A percentile compares a stretch with the other conserved stretches of the same genome.
These are phyloP conservation scores for Biscutella auriculata DNA, from an alignment of 441 rosid genomes.

Conservation along the genomic window DNA sequence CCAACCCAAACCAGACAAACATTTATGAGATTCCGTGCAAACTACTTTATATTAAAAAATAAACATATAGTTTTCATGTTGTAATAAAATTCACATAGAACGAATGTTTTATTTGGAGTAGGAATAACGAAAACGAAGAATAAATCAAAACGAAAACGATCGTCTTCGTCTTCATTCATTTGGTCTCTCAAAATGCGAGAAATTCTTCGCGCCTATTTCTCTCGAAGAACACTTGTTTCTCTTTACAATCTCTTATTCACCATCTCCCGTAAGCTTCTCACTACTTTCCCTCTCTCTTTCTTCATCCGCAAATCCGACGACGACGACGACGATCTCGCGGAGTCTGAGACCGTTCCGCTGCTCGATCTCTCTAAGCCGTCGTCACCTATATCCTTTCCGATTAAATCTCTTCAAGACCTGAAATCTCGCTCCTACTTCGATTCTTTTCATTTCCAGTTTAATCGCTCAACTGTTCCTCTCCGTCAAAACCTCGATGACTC, in stretches of 20 bases:
- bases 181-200: slow-evolving; percentile 17
- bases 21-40: too few species aligned
- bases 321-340: not conserved
- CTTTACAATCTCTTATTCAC: slow-evolving; percentile 24
- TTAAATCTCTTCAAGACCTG: slow-evolving; percentile 57
- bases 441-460: slow-evolving; percentile 75
- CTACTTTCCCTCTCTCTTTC: slow-evolving; percentile 4
- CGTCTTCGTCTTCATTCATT: slow-evolving; percentile 6
- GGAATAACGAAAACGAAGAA: not conserved
- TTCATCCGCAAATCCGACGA: slow-evolving; percentile 19
- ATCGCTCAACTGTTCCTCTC: slow-evolving; percentile 45
- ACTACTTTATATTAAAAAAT: not conserved
- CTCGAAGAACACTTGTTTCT: slow-evolving; percentile 19
- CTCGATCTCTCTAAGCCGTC: slow-evolving; percentile 53
- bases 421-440: slow-evolving; percentile 49
- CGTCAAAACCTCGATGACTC: not conserved
- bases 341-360: slow-evolving; percentile 17
- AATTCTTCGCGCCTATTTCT: slow-evolving; percentile 21
- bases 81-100: not conserved
- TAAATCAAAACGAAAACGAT: not conserved
- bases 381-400: slow-evolving; percentile 58
- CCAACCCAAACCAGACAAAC: too few species aligned
- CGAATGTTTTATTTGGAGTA: not conserved
- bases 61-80: not conserved
- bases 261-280: slow-evolving; percentile 8